Evolutionary conservation across 2,329 filamentous ascomycete species (phyloP), one percentile per base, ranked within the genome.

Genomic region (Lachnellula arida): DNA sequence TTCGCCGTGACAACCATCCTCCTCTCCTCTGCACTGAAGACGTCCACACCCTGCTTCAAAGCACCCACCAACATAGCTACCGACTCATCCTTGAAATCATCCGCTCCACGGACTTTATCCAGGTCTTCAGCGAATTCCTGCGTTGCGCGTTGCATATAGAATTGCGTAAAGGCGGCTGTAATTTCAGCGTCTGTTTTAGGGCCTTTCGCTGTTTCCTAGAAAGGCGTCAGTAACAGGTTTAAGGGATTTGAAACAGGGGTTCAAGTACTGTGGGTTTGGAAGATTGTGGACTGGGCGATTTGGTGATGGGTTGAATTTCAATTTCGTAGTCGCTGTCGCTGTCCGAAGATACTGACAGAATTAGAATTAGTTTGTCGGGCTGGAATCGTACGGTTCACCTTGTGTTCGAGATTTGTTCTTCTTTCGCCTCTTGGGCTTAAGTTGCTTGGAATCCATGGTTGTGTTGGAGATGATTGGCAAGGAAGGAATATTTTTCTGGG

Each of bases 111-210:
- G 59, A 91, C 76, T 70, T 84, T 83, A 73, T 89, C 84, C 39
- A 92, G 77, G 68, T 91, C 88, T 62, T 90, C 85, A 12, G 85
- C 82, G 54, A 92, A 84, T 68, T 91, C 88, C 50, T 78, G 75
- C 0, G 88, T 89, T 5, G 84, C 76, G 57, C 81, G 83, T 64
- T 87, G 83, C 47, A 91, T 79, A 70, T 91, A 91, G 69, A 83
- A 86, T 9, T 82, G 75, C 8, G 79, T 76, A 71, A 89, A 90
- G 4, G 59, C 60, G 19, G 58, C 54, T 9, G 60, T 52, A 23
- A 67, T 53, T 46, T 67, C 61, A 22, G 59, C 49, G 19, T 63
- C 55, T 34, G 14, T 15, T 32, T 32, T 46, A 11, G 19, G 44
- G 15, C 44, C 44, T 46, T 46, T 25, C 14, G 9, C 5, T 9